Percentiles rank a stretch among this genome's conserved stretches.
Evolutionary conservation across 805 yeast genomes (phyloP).

Genomic region (Candida multigemmis): DNA sequence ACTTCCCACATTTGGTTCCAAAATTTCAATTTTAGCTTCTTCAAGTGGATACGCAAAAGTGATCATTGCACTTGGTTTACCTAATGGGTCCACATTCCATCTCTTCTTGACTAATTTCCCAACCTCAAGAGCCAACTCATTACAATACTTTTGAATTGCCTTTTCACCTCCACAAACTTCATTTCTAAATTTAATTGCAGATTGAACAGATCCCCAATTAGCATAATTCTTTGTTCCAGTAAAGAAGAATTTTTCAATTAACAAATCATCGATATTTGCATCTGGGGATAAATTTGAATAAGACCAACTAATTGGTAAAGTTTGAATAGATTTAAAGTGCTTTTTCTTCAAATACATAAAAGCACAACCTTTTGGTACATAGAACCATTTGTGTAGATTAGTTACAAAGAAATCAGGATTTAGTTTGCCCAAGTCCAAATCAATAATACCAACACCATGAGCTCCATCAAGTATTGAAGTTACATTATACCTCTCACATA

Average conservation of each 20-base stretch:
- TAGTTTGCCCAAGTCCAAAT: constrained; percentile 28
- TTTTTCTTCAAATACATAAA: constrained; percentile 46
- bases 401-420: constrained; percentile 54
- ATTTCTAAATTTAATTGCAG: constrained; percentile 46
- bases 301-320: constrained; percentile 49
- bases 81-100: constrained; percentile 31
- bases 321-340: constrained; percentile 42
- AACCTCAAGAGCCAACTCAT: constrained; percentile 34
- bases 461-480: constrained; percentile 66
- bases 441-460: constrained; percentile 52
- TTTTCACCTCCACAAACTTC: constrained; percentile 55
- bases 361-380: constrained; percentile 49
- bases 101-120: constrained; percentile 26
- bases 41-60: constrained; percentile 28
- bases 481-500: constrained; percentile 38
- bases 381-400: constrained; percentile 67
- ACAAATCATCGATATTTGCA: constrained; percentile 13
- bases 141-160: constrained; percentile 39
- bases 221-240: constrained; percentile 44
- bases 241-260: constrained; percentile 39
- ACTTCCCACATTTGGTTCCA: no score
- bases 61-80: constrained; percentile 35
- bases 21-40: constrained; percentile 3
- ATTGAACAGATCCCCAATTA: constrained; percentile 28
- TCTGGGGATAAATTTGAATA: constrained; percentile 20